Conservation (phyloP, 2,329 filamentous ascomycete species). For the Gnomoniopsis sp. region DNA sequence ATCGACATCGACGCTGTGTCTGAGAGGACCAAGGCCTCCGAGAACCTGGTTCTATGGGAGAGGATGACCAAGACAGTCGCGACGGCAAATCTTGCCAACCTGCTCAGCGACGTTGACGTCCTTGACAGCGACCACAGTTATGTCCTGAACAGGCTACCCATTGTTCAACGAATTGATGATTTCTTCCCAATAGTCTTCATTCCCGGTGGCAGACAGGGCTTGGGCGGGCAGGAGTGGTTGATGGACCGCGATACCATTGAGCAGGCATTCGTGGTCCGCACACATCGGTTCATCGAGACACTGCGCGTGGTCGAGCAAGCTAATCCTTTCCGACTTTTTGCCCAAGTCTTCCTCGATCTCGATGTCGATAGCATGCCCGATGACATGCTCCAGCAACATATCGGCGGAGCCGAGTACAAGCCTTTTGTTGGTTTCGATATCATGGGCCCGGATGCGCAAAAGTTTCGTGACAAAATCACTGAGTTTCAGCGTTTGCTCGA, state of each 20-base stretch:
- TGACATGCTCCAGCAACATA: conserved; percentile 9
- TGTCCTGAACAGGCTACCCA: conserved; percentile 20
- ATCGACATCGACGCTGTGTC: conserved; percentile 11
- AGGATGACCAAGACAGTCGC: conserved; percentile 12
- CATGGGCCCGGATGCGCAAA: neutral
- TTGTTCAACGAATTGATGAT: conserved; percentile 25
- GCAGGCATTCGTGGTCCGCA: conserved; percentile 35
- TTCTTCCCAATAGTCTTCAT: conserved; percentile 9
- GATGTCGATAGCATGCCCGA: conserved; percentile 8
- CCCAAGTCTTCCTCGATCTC: conserved; percentile 25
- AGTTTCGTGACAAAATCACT: conserved; percentile 11
- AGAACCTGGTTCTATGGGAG: conserved; percentile 2
- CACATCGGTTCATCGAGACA: conserved; percentile 29
- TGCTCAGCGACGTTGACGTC: conserved; percentile 26
- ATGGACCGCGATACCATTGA: conserved; percentile 16
- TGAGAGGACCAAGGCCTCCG: conserved; percentile 1
- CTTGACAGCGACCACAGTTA: conserved; percentile 20
- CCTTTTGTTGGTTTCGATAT: conserved; percentile 20
- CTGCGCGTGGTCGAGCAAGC: conserved; percentile 5
- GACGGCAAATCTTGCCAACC: conserved; percentile 33
- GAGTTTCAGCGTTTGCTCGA: conserved; percentile 10
- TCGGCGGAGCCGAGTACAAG: conserved; percentile 18
- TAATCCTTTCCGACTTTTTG: conserved; percentile 22
- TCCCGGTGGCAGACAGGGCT: conserved; percentile 3
- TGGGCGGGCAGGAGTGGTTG: conserved; percentile 10